A percentile compares a stretch with the other conserved stretches of the same genome.
Evolutionary conservation across 129 eudicot genomes (phyloP).

Genomic region (Saposhnikovia divaricata): DNA sequence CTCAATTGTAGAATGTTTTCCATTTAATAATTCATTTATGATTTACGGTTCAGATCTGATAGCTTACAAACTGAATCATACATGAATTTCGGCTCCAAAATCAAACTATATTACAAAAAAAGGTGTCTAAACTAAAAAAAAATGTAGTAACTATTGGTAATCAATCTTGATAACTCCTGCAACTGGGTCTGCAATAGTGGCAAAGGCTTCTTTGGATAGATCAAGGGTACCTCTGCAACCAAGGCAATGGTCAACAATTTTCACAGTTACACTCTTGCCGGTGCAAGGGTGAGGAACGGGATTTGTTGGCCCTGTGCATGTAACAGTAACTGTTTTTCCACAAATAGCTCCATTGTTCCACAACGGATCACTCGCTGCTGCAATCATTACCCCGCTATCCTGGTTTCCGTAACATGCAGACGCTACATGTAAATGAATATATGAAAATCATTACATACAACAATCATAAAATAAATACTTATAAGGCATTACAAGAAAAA

Average conservation of each 20-base stretch:
- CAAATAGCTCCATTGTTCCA: conserved; percentile 25
- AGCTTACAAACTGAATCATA: neutral
- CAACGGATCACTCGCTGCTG: conserved; percentile 20
- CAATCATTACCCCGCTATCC: conserved; percentile 12
- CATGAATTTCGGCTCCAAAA: neutral
- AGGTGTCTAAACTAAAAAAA: neutral
- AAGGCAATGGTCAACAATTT: conserved; percentile 24
- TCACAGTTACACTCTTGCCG: conserved; percentile 6
- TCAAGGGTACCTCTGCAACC: conserved; percentile 21
- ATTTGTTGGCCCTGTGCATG: conserved; percentile 19
- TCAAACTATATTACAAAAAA: neutral
- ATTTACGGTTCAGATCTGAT: too few species aligned
- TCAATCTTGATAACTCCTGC: conserved; percentile 18
- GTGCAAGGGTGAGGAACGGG: conserved; percentile 20
- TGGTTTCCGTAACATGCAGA: conserved; percentile 11
- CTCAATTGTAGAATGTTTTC: too few species aligned
- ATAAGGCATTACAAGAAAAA: too few species aligned
- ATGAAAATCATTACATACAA: too few species aligned
- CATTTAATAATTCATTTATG: too few species aligned
- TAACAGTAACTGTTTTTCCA: conserved; percentile 7
- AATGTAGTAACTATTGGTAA: neutral
- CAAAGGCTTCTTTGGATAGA: conserved; percentile 21
- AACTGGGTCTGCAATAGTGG: conserved; percentile 17
- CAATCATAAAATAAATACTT: neutral
- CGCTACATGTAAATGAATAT: neutral